Conservation (phyloP, 2,329 filamentous ascomycete genomes). For the Geosmithia flava region DNA sequence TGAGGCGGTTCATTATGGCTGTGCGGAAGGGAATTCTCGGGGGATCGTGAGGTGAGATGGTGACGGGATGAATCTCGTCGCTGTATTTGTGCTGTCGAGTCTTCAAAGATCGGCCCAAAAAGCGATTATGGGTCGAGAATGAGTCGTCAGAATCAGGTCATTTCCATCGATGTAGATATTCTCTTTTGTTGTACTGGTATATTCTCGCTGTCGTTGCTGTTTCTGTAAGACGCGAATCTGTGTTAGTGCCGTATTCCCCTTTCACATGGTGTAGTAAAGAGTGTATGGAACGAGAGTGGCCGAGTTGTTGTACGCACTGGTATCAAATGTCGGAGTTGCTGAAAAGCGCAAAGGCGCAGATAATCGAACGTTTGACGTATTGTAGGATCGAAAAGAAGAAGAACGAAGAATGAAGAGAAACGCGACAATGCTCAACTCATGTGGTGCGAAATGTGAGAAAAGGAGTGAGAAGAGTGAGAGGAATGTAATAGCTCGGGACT, state of each 20-base stretch:
- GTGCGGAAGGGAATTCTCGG: neutral
- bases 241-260: no score
- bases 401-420: no score
- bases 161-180: neutral
- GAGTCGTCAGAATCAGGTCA: neutral
- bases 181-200: no score
- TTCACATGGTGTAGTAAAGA: no score
- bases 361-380: no score
- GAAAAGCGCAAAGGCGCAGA: no score
- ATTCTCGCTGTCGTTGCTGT: neutral
- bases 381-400: no score
- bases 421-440: neutral
- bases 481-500: neutral
- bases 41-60: neutral
- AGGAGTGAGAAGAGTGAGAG: neutral
- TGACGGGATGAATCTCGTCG: neutral
- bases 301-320: no score
- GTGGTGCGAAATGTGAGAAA: neutral
- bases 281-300: no score
- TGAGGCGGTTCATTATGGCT: conserved; percentile 61
- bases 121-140: neutral
- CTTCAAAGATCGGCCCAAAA: neutral
- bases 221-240: neutral
- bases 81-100: neutral
- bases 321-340: no score